Percentiles rank a stretch among this genome's conserved stretches.
These are phyloP conservation scores for Metarhizium brunneum DNA, from an alignment of 2,329 filamentous ascomycete genomes.

Conservation along the genomic window DNA sequence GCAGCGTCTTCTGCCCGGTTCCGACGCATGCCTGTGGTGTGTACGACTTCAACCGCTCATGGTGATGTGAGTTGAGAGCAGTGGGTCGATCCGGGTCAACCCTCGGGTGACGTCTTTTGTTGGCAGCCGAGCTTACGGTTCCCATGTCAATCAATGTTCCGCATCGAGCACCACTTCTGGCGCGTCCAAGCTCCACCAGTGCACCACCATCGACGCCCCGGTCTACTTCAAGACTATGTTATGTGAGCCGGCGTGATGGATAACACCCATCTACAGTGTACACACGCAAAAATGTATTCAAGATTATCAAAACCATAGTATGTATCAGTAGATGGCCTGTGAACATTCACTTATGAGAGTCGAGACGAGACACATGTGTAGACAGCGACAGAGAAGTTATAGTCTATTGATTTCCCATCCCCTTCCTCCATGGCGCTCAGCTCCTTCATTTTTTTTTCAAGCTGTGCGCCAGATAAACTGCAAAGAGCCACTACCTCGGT, in stretches of 20 bases:
- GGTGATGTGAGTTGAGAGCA: neutral
- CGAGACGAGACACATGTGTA: neutral
- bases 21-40: neutral
- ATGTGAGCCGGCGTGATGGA: too few species aligned
- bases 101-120: neutral
- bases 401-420: neutral
- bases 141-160: too few species aligned
- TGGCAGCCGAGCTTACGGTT: too few species aligned
- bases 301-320: too few species aligned
- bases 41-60: neutral
- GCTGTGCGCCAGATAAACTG: neutral
- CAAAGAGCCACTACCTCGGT: neutral
- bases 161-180: too few species aligned
- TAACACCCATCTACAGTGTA: too few species aligned
- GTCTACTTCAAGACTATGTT: too few species aligned
- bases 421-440: neutral
- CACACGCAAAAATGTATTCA: too few species aligned
- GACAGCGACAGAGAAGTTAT: neutral
- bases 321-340: too few species aligned
- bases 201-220: too few species aligned
- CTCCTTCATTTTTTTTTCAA: neutral
- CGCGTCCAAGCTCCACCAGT: too few species aligned
- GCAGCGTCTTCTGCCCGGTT: slow-evolving; percentile 16
- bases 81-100: neutral
- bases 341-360: too few species aligned